Base-by-base conservation (phyloP, 768 basidiomycete species). In the Antrodiella citrinella region DNA sequence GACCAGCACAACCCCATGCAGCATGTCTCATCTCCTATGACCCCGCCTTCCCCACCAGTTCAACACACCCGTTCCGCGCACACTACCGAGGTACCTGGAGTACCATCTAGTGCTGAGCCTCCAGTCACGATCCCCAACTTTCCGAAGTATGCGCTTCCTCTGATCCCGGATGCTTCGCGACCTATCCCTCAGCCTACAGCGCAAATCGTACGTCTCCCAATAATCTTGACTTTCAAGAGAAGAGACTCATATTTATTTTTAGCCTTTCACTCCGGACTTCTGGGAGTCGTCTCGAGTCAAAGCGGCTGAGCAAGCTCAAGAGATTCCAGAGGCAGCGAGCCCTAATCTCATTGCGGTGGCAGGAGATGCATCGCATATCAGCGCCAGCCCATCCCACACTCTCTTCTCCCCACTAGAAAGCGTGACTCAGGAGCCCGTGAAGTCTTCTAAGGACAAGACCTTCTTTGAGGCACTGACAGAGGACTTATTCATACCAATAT, bases 221-320 rank as follows among this genome's bases (percentile, higher is more conserved):
- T 44, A 50, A 44, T 19, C 35, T 42, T 57, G 41, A 55, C 46
- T 42, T n/a, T 43, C 41, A 38, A n/a, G n/a, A n/a, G n/a, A n/a
- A n/a, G n/a, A n/a, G n/a, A n/a, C n/a, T n/a, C n/a, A n/a, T n/a
- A n/a, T n/a, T n/a, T 49, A 18, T 21, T 54, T 1, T 9, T 57
- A 86, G 82, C 83, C 84, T 9, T 76, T 74, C 60, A 60, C 74
- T 1, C 76, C 74, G 26, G 81, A 84, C 68, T 73, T 79, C 56
- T 82, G 77, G 74, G 67, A 73, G 38, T 76, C 80, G 0, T 70
- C 72, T n/a, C 65, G 63, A 11, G 54, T 67, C 41, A 64, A 72
- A 56, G 58, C 65, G 41, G 51, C 56, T 11, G 63, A 62, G 26
- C 48, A 57, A 19, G 51, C 53, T n/a, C 48, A 51, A 5, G 55